Evolutionary conservation across 2,329 filamentous ascomycete species (phyloP).

Genomic region (Pseudogymnoascus sp.): DNA sequence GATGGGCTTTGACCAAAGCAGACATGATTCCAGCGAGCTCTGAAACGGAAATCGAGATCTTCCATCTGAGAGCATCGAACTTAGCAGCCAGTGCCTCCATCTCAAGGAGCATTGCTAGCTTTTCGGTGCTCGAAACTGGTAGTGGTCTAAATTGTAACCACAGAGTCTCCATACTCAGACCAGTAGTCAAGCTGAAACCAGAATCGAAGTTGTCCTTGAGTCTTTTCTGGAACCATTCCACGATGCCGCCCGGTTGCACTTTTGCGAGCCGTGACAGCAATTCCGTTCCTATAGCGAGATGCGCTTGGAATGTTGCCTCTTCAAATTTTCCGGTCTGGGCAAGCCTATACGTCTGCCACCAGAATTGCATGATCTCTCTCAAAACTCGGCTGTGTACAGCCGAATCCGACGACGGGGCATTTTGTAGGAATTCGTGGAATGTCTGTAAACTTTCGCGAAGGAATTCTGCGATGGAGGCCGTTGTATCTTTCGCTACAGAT

Average conservation of each 20-base stretch:
- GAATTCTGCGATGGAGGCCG: conserved; percentile 48
- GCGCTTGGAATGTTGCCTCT: conserved; percentile 59
- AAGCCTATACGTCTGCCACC: conserved; percentile 48
- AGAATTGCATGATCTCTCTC: conserved; percentile 44
- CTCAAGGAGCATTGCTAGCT: conserved; percentile 42
- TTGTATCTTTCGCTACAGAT: conserved; percentile 55
- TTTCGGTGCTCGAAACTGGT: conserved; percentile 43
- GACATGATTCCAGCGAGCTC: conserved; percentile 49
- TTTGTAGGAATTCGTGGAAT: conserved; percentile 40
- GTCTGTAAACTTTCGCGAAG: conserved; percentile 39
- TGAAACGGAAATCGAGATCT: conserved; percentile 43
- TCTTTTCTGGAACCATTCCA: conserved; percentile 29
- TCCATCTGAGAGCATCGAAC: conserved; percentile 59
- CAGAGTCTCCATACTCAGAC: conserved; percentile 71
- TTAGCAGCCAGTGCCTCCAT: conserved; percentile 51
- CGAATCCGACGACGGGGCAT: conserved; percentile 23
- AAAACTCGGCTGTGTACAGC: conserved; percentile 32
- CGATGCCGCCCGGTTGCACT: conserved; percentile 12
- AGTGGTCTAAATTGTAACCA: conserved; percentile 68
- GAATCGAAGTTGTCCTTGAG: conserved; percentile 56
- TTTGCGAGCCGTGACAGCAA: conserved; percentile 15
- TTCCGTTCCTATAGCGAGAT: conserved; percentile 41
- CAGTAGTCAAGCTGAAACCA: conserved; percentile 67
- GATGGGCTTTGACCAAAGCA: conserved; percentile 51
- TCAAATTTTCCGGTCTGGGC: conserved; percentile 46